Base-by-base conservation (phyloP, 306 rosid species). In the Ormosia semicastrata region DNA sequence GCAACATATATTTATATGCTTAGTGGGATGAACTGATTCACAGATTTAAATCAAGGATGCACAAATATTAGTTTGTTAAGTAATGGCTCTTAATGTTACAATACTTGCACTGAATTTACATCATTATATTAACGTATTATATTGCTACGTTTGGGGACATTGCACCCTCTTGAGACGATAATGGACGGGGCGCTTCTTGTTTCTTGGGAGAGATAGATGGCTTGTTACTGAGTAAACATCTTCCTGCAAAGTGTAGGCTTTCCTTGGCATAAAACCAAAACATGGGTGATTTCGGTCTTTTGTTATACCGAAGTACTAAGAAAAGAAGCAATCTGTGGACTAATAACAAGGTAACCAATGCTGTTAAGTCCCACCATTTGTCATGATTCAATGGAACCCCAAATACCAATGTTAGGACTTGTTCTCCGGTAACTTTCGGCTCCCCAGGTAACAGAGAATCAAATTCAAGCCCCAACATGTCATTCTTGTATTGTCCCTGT, bases 321-420 rank as follows among this genome's bases (percentile, higher is more conserved):
- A 46, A 37, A 64, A 82, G 66, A 37, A 77, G 17, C 12, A 77
- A 2, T 64, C 88, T 59, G 32, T 85, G 65, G 29, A 36, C 37
- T 17, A 81, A 9, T 49, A 85, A 39, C 5, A 66, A 66, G 7
- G 50, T 1, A 15, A 77, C 5, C 18, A 81, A 44, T 30, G 77
- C 88, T 18, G 54, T 66, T 8, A 76, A 64, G 77, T 85, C 88
- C 88, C 83, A 85, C 86, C 88, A 85, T 72, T 85, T 85, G 57
- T 57, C 58, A 46, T 82, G 86, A 49, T 40, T 63, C 12, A 57
- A 6, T 2, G 88, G 79, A 8, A 85, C 50, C 43, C 81, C 83
- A 66, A 54, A 65, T 1, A 33, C 10, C 58, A 71, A 2, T 57
- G 52, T 36, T 9, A 85, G 37, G 4, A 72, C 32, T 8, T 54